Conservation (phyloP, 306 rosid species). For the Acacia acuminata region DNA sequence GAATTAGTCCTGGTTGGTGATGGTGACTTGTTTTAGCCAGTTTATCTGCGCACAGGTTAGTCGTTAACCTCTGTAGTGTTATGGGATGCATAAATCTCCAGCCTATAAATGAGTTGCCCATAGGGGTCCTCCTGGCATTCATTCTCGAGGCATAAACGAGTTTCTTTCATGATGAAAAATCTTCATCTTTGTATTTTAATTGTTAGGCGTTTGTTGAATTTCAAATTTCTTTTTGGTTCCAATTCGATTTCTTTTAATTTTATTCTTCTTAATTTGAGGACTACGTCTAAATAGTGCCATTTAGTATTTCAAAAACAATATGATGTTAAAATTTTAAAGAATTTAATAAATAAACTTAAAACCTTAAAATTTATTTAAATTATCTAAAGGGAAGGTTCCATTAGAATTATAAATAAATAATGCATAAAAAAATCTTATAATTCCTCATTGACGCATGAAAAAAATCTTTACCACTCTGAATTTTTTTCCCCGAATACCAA, state of each 20-base stretch:
- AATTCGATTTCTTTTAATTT: no score
- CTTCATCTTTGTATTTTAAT: background rate
- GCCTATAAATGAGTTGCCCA: background rate
- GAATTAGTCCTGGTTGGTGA: background rate
- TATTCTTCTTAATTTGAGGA: background rate
- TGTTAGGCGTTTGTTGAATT: background rate
- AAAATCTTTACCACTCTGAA: no score
- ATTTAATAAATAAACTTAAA: no score
- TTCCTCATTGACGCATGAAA: no score
- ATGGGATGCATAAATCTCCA: background rate
- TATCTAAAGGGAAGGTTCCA: background rate
- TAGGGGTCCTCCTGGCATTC: no score
- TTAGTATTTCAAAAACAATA: background rate
- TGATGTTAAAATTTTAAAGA: background rate
- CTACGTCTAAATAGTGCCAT: background rate
- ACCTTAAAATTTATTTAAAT: no score
- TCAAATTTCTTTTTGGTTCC: background rate
- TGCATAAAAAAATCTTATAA: no score
- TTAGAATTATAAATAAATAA: background rate
- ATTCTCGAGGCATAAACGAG: background rate
- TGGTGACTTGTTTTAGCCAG: background rate
- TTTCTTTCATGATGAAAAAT: background rate
- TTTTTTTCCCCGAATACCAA: no score
- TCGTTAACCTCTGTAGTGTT: background rate
- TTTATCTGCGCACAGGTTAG: background rate